phyloP scores from a whole-genome alignment of 768 basidiomycete species.

The Mycena vulgaris region DNA sequence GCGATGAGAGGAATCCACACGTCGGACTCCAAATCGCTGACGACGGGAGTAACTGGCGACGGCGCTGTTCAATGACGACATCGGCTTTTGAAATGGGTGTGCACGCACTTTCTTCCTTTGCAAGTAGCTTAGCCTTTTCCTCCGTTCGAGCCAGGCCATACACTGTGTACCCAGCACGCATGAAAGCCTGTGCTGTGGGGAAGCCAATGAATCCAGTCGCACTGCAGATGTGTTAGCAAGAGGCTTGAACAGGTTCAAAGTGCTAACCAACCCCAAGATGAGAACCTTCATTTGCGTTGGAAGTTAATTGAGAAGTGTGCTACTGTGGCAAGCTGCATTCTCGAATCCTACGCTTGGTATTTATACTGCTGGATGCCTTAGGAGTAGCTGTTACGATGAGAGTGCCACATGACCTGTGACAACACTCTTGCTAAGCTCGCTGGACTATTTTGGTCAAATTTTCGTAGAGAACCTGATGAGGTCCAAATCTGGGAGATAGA shows the following conservation, averaged over 20 bases:
- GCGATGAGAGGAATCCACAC: constrained; percentile 46
- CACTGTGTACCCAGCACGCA: constrained; percentile 62
- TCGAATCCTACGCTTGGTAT: too few species aligned
- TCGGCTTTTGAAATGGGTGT: not conserved
- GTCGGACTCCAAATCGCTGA: not conserved
- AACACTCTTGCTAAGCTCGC: too few species aligned
- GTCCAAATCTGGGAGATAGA: too few species aligned
- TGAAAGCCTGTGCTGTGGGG: constrained; percentile 60
- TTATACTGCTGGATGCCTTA: too few species aligned
- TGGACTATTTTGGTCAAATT: too few species aligned
- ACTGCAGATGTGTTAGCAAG: constrained; percentile 38
- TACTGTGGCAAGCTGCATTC: too few species aligned
- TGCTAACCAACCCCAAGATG: not conserved
- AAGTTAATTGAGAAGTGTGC: too few species aligned
- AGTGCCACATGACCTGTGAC: too few species aligned
- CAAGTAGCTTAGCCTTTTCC: constrained; percentile 51
- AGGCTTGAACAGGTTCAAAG: not conserved
- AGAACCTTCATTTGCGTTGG: not conserved
- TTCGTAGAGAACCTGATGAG: too few species aligned
- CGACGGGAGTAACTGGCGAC: constrained; percentile 36
- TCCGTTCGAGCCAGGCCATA: constrained; percentile 60
- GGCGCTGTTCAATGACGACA: too few species aligned
- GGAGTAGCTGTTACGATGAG: too few species aligned
- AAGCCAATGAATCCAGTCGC: constrained; percentile 62
- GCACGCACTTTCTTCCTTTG: constrained; percentile 57